phyloP scores from a whole-genome alignment of 371 early-diverging fungal genomes.

The Blastocladiella emersonii region DNA sequence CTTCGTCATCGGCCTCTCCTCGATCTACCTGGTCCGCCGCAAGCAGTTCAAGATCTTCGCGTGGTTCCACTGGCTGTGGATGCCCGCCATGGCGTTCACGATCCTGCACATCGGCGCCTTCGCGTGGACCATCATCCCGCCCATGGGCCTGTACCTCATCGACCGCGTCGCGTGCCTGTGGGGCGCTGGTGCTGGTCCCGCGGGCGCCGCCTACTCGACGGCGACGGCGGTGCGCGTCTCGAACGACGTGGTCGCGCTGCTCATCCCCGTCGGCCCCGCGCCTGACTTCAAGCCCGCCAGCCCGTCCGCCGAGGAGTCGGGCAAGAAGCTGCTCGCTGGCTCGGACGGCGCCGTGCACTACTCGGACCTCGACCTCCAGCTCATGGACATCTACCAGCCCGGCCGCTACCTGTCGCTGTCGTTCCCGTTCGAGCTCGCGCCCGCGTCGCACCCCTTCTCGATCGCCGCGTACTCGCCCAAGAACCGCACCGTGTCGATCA shows the following conservation, averaged over 20 bases:
- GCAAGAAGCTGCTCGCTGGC: not conserved
- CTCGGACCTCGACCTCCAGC: not conserved
- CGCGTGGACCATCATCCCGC: not conserved
- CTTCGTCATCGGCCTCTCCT: not conserved
- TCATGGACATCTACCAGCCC: not conserved
- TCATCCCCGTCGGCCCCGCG: not conserved
- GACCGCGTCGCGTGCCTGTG: not conserved
- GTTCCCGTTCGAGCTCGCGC: not conserved
- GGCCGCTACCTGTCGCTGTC: not conserved
- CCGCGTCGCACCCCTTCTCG: not conserved
- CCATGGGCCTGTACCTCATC: not conserved
- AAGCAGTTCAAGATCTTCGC: not conserved
- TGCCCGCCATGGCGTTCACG: not conserved
- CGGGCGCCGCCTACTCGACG: not conserved
- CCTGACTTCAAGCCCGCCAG: too few species aligned
- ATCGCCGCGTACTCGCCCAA: not conserved
- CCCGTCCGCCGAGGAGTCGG: too few species aligned
- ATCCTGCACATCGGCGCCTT: not conserved
- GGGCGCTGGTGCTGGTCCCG: not conserved
- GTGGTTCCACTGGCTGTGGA: not conserved
- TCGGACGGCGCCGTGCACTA: not conserved
- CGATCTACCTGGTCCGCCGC: not conserved
- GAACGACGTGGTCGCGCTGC: not conserved
- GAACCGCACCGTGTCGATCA: not conserved
- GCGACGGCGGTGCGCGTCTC: not conserved